Conservation (phyloP, 345 rosid genomes). For the Noccaea caerulescens region DNA sequence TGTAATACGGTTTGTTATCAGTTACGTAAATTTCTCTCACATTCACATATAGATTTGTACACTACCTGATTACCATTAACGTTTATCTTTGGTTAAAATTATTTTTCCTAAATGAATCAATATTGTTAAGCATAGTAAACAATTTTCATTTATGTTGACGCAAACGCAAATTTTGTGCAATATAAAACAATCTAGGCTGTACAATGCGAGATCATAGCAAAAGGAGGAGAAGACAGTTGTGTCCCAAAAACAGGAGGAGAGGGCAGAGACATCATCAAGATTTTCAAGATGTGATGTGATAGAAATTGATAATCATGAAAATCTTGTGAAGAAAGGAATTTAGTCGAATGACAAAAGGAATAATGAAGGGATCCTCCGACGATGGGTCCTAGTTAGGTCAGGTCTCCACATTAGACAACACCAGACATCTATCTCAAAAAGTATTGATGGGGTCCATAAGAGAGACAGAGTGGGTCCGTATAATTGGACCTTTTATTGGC, state of each 20-base stretch:
- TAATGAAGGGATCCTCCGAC: constrained; percentile 20
- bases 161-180: neutral
- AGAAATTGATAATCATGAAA: constrained; percentile 28
- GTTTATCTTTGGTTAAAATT: neutral
- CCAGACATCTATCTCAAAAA: constrained; percentile 33
- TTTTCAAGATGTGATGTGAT: constrained; percentile 31
- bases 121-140: neutral
- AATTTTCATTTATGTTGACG: neutral
- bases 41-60: too few relatives aligned
- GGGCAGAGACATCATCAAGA: constrained; percentile 32
- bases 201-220: constrained; percentile 2
- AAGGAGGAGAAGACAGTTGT: constrained; percentile 7
- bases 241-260: neutral
- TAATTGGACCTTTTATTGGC: constrained; percentile 38
- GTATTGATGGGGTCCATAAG: constrained; percentile 33
- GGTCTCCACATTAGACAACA: constrained; percentile 44
- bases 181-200: neutral
- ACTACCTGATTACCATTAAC: too few relatives aligned
- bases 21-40: neutral
- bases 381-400: constrained; percentile 42
- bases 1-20: neutral
- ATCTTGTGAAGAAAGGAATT: constrained; percentile 25
- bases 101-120: neutral
- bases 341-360: constrained; percentile 41
- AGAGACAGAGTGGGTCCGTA: constrained; percentile 31